A percentile compares a stretch with the other conserved stretches of the same genome.
phyloP scores from a whole-genome alignment of 2,329 filamentous ascomycete genomes.

The Byssoonygena ceratinophila region DNA sequence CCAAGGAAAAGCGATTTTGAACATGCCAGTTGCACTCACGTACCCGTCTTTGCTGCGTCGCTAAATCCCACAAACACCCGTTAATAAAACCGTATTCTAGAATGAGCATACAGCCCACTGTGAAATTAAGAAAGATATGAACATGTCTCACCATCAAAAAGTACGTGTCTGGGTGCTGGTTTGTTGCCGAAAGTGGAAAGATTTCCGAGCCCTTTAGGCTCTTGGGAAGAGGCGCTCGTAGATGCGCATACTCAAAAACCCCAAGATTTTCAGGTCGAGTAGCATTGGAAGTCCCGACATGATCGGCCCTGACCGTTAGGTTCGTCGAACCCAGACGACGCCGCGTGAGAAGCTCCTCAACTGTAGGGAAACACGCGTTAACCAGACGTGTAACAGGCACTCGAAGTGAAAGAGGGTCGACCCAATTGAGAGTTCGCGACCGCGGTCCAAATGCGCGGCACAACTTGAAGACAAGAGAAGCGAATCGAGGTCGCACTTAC shows the following conservation, averaged over 20 bases:
- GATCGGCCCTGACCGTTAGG: constrained; percentile 68
- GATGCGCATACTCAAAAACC: constrained; percentile 89
- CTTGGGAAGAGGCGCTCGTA: constrained; percentile 83
- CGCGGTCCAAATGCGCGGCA: background rate
- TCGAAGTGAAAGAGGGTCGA: background rate
- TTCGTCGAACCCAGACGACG: constrained; percentile 89
- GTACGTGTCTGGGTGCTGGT: constrained; percentile 69
- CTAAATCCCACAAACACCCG: constrained; percentile 25
- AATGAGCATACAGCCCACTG: background rate
- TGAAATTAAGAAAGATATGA: background rate
- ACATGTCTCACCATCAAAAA: constrained; percentile 66
- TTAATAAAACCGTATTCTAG: background rate
- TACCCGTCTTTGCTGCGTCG: constrained; percentile 56
- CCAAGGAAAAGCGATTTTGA: constrained; percentile 59
- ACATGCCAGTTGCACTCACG: constrained; percentile 59
- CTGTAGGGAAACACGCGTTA: constrained; percentile 34
- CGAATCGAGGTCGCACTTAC: constrained; percentile 29
- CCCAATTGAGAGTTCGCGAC: background rate
- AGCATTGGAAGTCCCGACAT: constrained; percentile 59
- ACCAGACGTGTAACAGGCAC: constrained; percentile 11
- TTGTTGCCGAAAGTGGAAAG: constrained; percentile 60
- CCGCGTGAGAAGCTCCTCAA: constrained; percentile 64
- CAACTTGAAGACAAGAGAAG: background rate
- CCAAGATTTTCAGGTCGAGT: constrained; percentile 64
- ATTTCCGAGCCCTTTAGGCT: constrained; percentile 81